Evolutionary conservation across 208 protist genomes (phyloP), one percentile per base, ranked within the genome.

Genomic region (Porcisia hertigi): DNA sequence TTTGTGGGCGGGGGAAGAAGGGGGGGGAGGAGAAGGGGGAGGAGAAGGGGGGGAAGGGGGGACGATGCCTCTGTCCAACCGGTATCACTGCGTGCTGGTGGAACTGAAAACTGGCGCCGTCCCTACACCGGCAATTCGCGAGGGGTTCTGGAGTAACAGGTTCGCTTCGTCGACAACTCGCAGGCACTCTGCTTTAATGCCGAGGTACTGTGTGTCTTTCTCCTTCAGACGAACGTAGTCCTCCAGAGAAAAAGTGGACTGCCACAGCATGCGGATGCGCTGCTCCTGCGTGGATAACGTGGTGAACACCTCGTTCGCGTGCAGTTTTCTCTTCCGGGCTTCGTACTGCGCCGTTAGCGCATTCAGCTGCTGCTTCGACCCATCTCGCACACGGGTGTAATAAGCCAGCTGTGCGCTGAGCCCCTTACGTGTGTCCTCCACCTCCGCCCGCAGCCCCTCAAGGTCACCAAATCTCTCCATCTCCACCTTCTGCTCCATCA

Each of bases 201-300:
- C 63, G 20, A 93, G 60, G 71, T 96, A 98, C 77, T 96, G 91
- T 54, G 91, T 95, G 57, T 98, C 95, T 78, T 92, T 95, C 74
- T 92, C 93, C 74, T 94, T 93, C 65, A 95, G 83, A 3, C 89
- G 87, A 52, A 98, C 91, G 85, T 96, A 97, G 73, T 98, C 95
- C 60, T 97, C 91, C 1, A 98, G 80, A 1, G 83, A 82, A 70
- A 94, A 98, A 49, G 87, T 88, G 30, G 93, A 95, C 83, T 98
- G 95, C 83, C 93, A 94, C 67, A 97, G 74, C 69, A 89, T 80
- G 52, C 93, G 90, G 70, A 98, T 82, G 70, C 94, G 93, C 73
- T 96, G 89, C 75, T 98, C 93, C 54, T 96, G 90, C 62, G 88
- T 86, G 6, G 85, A 79, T 11, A 97, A 83, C 1, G 85, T 80